Evolutionary conservation across 1,284 basidiomycete genomes (phyloP), one percentile per base, ranked within the genome.

Genomic region (Boletellus sp.): DNA sequence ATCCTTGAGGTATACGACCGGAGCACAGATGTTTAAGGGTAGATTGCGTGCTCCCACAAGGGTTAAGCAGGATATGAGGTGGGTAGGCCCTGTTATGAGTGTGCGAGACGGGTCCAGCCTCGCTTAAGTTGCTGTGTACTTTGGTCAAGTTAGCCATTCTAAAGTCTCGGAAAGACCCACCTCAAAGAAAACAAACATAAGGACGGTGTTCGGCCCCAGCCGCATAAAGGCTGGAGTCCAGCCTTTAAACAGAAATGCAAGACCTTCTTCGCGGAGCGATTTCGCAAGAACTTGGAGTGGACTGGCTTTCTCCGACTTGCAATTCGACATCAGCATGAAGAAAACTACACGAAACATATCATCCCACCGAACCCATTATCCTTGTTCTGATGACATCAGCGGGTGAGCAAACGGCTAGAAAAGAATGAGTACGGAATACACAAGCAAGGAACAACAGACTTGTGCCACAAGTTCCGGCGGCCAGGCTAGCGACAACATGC

Each of bases 161-260:
- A 10, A 19, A n/a, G 21, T 18, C 4, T 35, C 10, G 28, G 46
- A 46, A 22, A 40, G 37, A 56, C 73, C 41, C 58, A 86, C 86
- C 75, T 93, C 91, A 58, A 88, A 86, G 68, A 90, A 91, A 47
- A 93, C 83, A 71, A 93, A 93, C 71, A 91, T 81, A n/a, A 89
- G 69, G 26, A 90, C 78, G 3, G 87, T 91, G 66, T 91, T 91
- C 0, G 91, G 91, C 44, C 87, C 90, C 35, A 93, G 73, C 52
- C 91, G 83, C 58, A 88, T 83, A 73, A 92, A 93, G 7, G 89
- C 86, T 8, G 89, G 89, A 15, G 87, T 87, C 91, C 91, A 91
- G 33, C 93, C 89, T 65, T 91, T 93, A 74, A 96, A 93, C 56
- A 95, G 77, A 70, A 93, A 93, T 56, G 77, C 74, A 2, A 85